Conservation (phyloP, 2,329 filamentous ascomycete species). For the Trichoderma aggressivum region DNA sequence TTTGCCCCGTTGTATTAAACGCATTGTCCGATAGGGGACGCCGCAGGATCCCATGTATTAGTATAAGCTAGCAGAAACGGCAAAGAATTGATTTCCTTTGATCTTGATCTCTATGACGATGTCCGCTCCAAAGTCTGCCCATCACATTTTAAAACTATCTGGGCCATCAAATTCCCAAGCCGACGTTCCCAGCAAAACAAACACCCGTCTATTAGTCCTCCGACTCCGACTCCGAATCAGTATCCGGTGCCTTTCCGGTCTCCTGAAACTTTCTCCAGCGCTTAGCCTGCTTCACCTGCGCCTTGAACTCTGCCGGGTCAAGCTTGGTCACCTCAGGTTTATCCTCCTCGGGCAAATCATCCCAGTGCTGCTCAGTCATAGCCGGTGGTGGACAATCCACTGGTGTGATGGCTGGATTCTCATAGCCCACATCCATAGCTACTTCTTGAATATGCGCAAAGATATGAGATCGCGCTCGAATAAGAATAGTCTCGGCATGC, state of each 20-base stretch:
- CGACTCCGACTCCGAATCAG: slow-evolving; percentile 23
- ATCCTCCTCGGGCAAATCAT: slow-evolving; percentile 28
- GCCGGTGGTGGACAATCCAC: neutral
- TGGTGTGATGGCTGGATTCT: slow-evolving; percentile 30
- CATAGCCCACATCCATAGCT: slow-evolving; percentile 38
- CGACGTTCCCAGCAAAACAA: neutral
- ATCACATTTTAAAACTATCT: neutral
- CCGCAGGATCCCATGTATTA: neutral
- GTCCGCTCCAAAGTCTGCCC: neutral
- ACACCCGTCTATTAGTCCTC: neutral
- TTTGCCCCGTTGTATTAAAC: neutral
- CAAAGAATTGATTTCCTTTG: neutral
- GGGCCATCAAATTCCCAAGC: neutral
- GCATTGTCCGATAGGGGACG: neutral
- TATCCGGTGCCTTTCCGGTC: slow-evolving; percentile 27
- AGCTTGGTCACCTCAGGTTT: slow-evolving; percentile 28
- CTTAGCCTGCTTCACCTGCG: slow-evolving; percentile 26
- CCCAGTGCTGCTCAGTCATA: slow-evolving; percentile 31
- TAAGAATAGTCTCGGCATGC: slow-evolving; percentile 61
- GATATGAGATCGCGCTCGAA: slow-evolving; percentile 50
- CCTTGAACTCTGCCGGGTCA: slow-evolving; percentile 24
- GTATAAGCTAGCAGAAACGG: neutral
- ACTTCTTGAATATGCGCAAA: slow-evolving; percentile 61
- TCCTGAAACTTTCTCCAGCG: slow-evolving; percentile 30
- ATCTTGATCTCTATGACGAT: neutral